Evolutionary conservation across 2,329 filamentous ascomycete species (phyloP).

Genomic region (Stachybotrys chlorohalonatus): DNA sequence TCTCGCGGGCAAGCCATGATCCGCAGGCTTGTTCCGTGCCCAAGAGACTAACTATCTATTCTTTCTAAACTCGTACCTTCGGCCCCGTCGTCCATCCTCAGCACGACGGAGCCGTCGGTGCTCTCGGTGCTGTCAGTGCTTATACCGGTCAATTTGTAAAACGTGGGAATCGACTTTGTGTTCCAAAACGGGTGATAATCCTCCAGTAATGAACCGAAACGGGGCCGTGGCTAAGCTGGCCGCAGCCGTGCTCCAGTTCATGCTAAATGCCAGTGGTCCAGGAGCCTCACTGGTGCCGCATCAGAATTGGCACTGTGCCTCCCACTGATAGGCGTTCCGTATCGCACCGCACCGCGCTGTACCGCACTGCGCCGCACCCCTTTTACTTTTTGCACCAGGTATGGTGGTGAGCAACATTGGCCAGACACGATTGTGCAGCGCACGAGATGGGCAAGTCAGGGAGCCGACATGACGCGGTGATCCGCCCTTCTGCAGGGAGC

Average conservation of each 20-base stretch:
- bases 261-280: background rate
- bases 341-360: background rate
- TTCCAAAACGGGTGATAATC: background rate
- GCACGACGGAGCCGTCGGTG: background rate
- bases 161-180: background rate
- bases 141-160: background rate
- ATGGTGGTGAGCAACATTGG: too few species aligned
- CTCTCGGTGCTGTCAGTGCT: background rate
- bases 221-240: background rate
- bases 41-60: background rate
- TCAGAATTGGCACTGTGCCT: too few species aligned
- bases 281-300: too few species aligned
- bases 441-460: background rate
- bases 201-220: background rate
- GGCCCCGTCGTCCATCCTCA: background rate
- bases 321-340: background rate
- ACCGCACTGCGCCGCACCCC: background rate
- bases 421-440: too few species aligned
- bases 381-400: too few species aligned
- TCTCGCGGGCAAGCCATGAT: too few species aligned
- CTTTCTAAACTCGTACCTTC: background rate
- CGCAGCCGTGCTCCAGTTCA: background rate
- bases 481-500: background rate
- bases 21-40: background rate
- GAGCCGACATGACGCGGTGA: background rate